Percentiles rank a stretch among this genome's conserved stretches.
Evolutionary conservation across 2,329 filamentous ascomycete genomes (phyloP).

Genomic region (Bertia moriformis): DNA sequence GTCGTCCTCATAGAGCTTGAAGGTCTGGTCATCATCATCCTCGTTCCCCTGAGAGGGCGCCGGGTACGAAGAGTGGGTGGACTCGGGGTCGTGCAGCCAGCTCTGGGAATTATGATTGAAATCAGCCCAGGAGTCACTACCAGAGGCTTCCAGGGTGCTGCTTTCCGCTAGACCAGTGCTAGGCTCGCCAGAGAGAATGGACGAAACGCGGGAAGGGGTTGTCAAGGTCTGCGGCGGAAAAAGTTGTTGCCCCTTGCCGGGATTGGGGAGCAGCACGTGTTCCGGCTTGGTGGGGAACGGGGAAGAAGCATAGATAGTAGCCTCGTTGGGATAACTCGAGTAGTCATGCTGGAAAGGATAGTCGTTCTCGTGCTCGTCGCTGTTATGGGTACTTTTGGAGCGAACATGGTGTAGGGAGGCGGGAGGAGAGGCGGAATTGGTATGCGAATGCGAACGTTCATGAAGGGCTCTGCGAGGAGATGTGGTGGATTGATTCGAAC

Average conservation of each 20-base stretch:
- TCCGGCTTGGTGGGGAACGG: slow-evolving; percentile 29
- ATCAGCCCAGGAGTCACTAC: too few relatives aligned
- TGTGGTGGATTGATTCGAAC: not conserved
- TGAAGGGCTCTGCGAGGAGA: slow-evolving; percentile 20
- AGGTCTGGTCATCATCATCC: too few relatives aligned
- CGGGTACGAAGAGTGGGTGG: too few relatives aligned
- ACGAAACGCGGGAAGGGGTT: too few relatives aligned
- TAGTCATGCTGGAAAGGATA: slow-evolving; percentile 21
- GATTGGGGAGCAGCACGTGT: slow-evolving; percentile 23
- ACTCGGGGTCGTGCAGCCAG: too few relatives aligned
- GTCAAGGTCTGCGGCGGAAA: too few relatives aligned
- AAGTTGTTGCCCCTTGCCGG: slow-evolving; percentile 19
- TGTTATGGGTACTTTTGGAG: not conserved
- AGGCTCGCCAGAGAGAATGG: too few relatives aligned
- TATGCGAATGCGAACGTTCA: slow-evolving; percentile 26
- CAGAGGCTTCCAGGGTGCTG: too few relatives aligned
- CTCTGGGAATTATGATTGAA: too few relatives aligned
- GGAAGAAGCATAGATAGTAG: slow-evolving; percentile 21
- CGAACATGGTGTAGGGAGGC: not conserved
- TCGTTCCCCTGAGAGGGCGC: too few relatives aligned
- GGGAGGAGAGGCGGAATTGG: slow-evolving; percentile 21
- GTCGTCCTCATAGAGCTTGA: too few relatives aligned
- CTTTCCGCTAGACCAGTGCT: too few relatives aligned
- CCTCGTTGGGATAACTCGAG: slow-evolving; percentile 16
- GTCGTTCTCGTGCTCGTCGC: not conserved